Percentiles rank a stretch among this genome's conserved stretches.
Evolutionary conservation across 345 rosid genomes (phyloP).

Genomic region (Eutrema heterophyllum): DNA sequence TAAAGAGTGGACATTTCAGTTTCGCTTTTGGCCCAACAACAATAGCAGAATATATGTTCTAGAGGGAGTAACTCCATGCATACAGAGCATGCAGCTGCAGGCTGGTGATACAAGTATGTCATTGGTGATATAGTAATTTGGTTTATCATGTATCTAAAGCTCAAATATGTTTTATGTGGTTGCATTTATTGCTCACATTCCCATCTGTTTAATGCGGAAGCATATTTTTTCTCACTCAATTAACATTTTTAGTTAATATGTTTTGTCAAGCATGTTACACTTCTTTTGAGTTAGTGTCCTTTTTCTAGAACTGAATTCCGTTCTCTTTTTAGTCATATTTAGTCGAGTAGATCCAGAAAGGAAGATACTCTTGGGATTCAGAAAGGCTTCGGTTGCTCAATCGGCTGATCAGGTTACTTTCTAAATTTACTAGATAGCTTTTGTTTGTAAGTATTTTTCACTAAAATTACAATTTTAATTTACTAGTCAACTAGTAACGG

Average conservation of each 20-base stretch:
- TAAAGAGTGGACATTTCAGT: slow-evolving; percentile 92
- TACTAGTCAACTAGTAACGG: slow-evolving; percentile 2
- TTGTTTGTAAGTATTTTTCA: slow-evolving; percentile 1
- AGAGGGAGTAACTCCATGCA: slow-evolving; percentile 91
- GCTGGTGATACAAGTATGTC: slow-evolving; percentile 91
- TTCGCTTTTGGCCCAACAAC: slow-evolving; percentile 93
- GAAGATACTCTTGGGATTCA: slow-evolving; percentile 89
- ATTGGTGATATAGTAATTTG: neutral
- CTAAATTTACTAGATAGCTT: slow-evolving; percentile 2
- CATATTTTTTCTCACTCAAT: neutral
- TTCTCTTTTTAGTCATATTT: slow-evolving; percentile 67
- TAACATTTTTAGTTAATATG: slow-evolving; percentile 7
- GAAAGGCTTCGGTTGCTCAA: slow-evolving; percentile 68
- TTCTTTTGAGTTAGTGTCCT: neutral
- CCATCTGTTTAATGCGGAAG: slow-evolving; percentile 2
- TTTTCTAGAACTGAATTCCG: slow-evolving; percentile 17
- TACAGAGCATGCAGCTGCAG: slow-evolving; percentile 90
- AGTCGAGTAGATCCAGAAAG: slow-evolving; percentile 93
- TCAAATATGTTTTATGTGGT: slow-evolving; percentile 1
- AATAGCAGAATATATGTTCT: slow-evolving; percentile 93
- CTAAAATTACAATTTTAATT: neutral
- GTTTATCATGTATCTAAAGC: slow-evolving; percentile 14
- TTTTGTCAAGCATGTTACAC: slow-evolving; percentile 12
- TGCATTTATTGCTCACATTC: neutral
- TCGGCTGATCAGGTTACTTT: slow-evolving; percentile 80